A percentile compares a stretch with the other conserved stretches of the same genome.
phyloP scores from a whole-genome alignment of 2,329 filamentous ascomycete genomes.

The Talaromyces islandicus region DNA sequence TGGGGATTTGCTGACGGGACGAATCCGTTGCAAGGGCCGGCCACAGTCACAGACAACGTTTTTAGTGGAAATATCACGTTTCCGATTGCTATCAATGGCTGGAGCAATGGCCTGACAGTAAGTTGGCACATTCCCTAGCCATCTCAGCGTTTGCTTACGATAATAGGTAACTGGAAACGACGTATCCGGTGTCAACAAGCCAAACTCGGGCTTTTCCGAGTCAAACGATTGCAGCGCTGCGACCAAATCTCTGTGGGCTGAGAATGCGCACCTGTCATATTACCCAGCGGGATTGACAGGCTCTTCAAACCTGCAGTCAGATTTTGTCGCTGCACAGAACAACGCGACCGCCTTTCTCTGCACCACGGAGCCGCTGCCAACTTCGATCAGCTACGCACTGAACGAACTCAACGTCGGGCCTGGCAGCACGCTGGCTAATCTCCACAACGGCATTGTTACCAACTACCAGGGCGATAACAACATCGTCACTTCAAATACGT shows the following conservation, averaged over 20 bases:
- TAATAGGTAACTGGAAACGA: slow-evolving; percentile 6
- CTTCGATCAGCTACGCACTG: background rate
- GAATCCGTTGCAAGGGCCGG: slow-evolving; percentile 1
- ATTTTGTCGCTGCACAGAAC: slow-evolving; percentile 1
- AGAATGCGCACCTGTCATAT: slow-evolving; percentile 4
- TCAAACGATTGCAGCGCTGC: background rate
- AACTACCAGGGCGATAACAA: slow-evolving; percentile 7
- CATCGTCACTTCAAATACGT: slow-evolving; percentile 6
- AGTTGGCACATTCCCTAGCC: background rate
- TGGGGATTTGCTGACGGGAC: slow-evolving; percentile 2
- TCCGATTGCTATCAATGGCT: slow-evolving; percentile 9
- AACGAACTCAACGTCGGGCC: slow-evolving; percentile 1
- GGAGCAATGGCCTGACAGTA: slow-evolving; percentile 7
- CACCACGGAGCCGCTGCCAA: background rate
- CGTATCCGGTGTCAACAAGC: background rate
- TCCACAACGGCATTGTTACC: slow-evolving; percentile 1
- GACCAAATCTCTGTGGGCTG: background rate
- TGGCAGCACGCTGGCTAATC: background rate
- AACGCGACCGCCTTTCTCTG: slow-evolving; percentile 10
- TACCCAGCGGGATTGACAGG: slow-evolving; percentile 6
- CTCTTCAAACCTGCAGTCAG: slow-evolving; percentile 1
- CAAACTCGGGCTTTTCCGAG: background rate
- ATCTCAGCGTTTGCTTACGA: background rate
- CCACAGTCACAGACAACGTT: slow-evolving; percentile 3
- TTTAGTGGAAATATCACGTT: slow-evolving; percentile 7